phyloP scores from a whole-genome alignment of 305 asterid genomes.

The Solanum hybrid region DNA sequence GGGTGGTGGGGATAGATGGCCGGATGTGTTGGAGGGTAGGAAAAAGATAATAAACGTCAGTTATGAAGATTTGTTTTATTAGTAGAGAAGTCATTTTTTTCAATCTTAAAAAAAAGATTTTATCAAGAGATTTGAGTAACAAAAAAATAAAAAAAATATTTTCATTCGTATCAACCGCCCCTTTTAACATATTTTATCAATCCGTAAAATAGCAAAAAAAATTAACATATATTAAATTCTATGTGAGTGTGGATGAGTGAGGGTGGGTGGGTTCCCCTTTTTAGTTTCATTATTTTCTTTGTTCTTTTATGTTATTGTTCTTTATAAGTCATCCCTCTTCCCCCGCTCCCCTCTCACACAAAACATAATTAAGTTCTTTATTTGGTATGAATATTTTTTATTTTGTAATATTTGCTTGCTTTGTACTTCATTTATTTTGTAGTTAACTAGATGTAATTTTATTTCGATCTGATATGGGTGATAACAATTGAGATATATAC shows the following conservation, averaged over 20 bases:
- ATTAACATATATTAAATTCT: not conserved
- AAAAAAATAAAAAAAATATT: too few relatives aligned
- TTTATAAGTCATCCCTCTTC: constrained; percentile 39
- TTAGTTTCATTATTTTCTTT: not conserved
- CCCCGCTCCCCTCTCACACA: constrained; percentile 1
- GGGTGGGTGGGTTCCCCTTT: not conserved
- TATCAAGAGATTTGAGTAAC: too few relatives aligned
- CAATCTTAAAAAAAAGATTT: too few relatives aligned
- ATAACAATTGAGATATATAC: constrained; percentile 58
- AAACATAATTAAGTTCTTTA: not conserved
- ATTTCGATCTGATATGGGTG: constrained; percentile 20
- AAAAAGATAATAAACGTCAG: too few relatives aligned
- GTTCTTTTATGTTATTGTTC: not conserved
- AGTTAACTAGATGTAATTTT: not conserved
- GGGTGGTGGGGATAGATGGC: not conserved
- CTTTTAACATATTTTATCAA: not conserved
- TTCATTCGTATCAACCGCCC: too few relatives aligned
- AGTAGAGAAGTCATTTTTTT: not conserved
- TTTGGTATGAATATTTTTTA: not conserved
- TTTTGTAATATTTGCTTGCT: not conserved
- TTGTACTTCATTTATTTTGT: not conserved
- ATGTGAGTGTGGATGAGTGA: not conserved
- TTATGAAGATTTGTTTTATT: not conserved
- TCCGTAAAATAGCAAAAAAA: not conserved
- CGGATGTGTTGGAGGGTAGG: not conserved